Percentiles rank a stretch among this genome's conserved stretches.
Evolutionary conservation across 257 asterid species (phyloP).

Genomic region (Oldenlandia corymbosa): DNA sequence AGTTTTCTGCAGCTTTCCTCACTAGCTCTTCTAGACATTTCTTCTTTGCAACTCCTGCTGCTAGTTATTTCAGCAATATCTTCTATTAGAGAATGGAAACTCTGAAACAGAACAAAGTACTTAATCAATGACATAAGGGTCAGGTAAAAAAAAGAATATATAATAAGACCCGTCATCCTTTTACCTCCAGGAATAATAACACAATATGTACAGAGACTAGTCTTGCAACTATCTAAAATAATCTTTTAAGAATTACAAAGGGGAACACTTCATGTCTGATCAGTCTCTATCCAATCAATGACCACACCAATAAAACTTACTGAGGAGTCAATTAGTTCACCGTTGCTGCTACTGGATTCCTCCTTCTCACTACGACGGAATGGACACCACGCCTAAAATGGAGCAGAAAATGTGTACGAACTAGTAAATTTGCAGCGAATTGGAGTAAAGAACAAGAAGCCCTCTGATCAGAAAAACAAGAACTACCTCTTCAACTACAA

Average conservation of each 20-base stretch:
- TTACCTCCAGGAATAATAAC: neutral
- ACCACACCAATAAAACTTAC: constrained; percentile 33
- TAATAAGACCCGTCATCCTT: neutral
- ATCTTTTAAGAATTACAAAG: neutral
- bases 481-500: constrained; percentile 62
- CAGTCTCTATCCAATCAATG: neutral
- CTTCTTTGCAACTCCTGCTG: constrained; percentile 36
- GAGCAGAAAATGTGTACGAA: constrained; percentile 17
- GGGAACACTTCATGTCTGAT: neutral
- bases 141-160: constrained; percentile 9
- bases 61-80: constrained; percentile 36
- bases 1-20: constrained; percentile 32
- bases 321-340: constrained; percentile 46
- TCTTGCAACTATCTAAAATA: neutral
- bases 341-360: constrained; percentile 28
- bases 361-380: constrained; percentile 48
- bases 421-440: neutral
- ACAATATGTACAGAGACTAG: neutral
- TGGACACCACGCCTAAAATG: constrained; percentile 78
- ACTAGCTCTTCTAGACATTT: constrained; percentile 28
- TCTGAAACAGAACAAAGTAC: constrained; percentile 42
- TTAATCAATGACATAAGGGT: constrained; percentile 14
- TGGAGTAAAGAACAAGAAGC: constrained; percentile 4
- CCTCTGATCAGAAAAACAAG: constrained; percentile 20
- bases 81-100: constrained; percentile 61